These are phyloP conservation scores for Thelonectria discophora DNA, from an alignment of 2,329 filamentous ascomycete genomes.

Conservation along the genomic window DNA sequence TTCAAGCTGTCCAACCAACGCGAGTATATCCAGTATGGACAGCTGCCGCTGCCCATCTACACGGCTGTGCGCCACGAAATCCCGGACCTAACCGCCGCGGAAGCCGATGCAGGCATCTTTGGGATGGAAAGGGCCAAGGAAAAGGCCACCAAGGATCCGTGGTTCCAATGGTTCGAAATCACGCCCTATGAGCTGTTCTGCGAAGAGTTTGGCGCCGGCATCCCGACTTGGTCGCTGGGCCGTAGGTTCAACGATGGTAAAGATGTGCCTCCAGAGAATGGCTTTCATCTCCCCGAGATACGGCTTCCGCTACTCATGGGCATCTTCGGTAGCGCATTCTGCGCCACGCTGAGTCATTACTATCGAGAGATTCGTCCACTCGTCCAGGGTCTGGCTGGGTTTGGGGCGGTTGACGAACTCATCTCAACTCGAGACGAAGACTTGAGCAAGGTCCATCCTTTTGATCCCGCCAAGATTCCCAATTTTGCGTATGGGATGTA, in stretches of 20 bases:
- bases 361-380: conserved; percentile 92
- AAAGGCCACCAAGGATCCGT: conserved; percentile 72
- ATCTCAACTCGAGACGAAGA: conserved; percentile 86
- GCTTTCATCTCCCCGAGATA: conserved; percentile 81
- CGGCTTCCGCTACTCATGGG: conserved; percentile 86
- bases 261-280: conserved; percentile 62
- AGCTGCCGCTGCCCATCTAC: conserved; percentile 91
- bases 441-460: conserved; percentile 90
- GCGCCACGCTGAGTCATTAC: conserved; percentile 93
- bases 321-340: conserved; percentile 97
- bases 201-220: conserved; percentile 89
- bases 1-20: conserved; percentile 92
- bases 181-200: conserved; percentile 96
- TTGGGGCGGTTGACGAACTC: conserved; percentile 80
- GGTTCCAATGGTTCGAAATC: conserved; percentile 99
- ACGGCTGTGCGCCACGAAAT: conserved; percentile 97
- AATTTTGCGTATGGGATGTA: conserved; percentile 89
- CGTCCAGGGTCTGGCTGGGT: conserved; percentile 76
- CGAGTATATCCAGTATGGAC: conserved; percentile 77
- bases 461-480: conserved; percentile 88
- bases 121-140: conserved; percentile 60
- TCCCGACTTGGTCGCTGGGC: conserved; percentile 93
- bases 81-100: conserved; percentile 63
- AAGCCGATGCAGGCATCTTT: conserved; percentile 36
- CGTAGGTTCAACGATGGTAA: conserved; percentile 78